Evolutionary conservation across 208 protist genomes (phyloP).

Genomic region (Vickermania spadyakhi): DNA sequence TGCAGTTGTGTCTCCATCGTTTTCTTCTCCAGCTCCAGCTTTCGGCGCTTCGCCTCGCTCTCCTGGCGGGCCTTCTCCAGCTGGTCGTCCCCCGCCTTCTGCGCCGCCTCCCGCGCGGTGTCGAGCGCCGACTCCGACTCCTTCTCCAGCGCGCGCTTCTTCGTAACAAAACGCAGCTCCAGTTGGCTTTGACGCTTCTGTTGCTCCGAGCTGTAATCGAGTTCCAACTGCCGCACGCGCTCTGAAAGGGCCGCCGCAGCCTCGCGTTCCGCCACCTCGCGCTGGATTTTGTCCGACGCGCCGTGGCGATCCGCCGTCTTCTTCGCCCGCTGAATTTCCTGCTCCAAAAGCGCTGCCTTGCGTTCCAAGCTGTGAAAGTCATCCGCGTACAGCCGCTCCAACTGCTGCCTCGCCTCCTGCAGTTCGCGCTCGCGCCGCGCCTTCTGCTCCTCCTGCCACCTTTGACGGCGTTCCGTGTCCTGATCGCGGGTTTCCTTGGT

Average conservation of each 20-base stretch:
- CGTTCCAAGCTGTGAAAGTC: conserved; percentile 24
- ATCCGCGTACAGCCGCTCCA: conserved; percentile 29
- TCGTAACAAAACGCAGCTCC: background rate
- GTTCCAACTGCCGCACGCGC: background rate
- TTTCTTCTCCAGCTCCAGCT: conserved; percentile 14
- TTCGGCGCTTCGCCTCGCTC: background rate
- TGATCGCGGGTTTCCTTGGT: conserved; percentile 24
- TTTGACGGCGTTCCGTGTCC: conserved; percentile 18
- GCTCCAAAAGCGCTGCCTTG: conserved; percentile 14
- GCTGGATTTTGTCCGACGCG: background rate
- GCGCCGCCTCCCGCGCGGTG: background rate
- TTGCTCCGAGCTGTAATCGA: background rate
- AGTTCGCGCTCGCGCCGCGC: conserved; percentile 13
- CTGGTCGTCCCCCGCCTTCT: background rate
- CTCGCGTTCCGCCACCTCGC: conserved; percentile 1
- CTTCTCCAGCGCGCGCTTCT: background rate
- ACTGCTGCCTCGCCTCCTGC: conserved; percentile 16
- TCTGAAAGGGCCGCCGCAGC: background rate
- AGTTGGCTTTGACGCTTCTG: background rate
- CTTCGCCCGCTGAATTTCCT: background rate
- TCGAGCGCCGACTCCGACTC: background rate
- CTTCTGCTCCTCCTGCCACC: conserved; percentile 3
- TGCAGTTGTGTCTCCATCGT: conserved; percentile 5
- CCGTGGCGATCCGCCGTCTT: background rate
- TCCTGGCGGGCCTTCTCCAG: background rate